Conservation (phyloP, 139 green algal genomes). For the Bryopsis sp. region DNA sequence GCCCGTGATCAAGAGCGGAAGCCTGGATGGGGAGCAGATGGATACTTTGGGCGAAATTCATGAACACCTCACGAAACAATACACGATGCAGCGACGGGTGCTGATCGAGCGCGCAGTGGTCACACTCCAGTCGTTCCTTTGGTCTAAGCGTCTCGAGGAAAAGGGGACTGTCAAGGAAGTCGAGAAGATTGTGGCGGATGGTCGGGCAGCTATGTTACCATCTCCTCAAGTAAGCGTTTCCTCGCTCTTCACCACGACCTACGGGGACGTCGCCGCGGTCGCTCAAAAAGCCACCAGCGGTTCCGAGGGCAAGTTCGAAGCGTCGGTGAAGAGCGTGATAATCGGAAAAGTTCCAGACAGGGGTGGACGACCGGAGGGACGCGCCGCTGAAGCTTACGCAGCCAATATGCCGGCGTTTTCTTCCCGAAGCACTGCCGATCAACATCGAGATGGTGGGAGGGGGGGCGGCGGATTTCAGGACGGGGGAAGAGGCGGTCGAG, state of each 20-base stretch:
- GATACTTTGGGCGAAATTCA: conserved; percentile 33
- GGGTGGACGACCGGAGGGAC: conserved; percentile 33
- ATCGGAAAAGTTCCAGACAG: conserved; percentile 56
- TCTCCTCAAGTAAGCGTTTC: conserved; percentile 23
- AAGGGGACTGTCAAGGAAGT: conserved; percentile 23
- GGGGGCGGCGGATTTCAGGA: background rate
- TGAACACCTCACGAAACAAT: conserved; percentile 30
- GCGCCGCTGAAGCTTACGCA: conserved; percentile 23
- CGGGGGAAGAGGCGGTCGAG: background rate
- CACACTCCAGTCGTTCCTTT: conserved; percentile 49
- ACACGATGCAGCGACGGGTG: conserved; percentile 43
- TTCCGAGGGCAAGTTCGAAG: background rate
- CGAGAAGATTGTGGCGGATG: conserved; percentile 19
- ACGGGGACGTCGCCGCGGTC: background rate
- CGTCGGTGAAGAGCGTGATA: conserved; percentile 41
- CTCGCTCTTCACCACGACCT: background rate
- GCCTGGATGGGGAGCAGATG: conserved; percentile 29
- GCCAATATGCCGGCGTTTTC: no score
- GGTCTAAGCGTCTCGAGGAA: conserved; percentile 31
- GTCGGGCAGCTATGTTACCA: conserved; percentile 18
- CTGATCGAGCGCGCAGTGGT: conserved; percentile 54
- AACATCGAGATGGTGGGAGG: no score
- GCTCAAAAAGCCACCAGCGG: conserved; percentile 1
- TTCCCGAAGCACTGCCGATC: no score
- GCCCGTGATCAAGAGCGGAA: conserved; percentile 23